Percentiles rank a stretch among this genome's conserved stretches.
These are phyloP conservation scores for Thuidium tamariscinum DNA, from an alignment of 225 moss, liverwort and hornwort species.

Conservation along the genomic window DNA sequence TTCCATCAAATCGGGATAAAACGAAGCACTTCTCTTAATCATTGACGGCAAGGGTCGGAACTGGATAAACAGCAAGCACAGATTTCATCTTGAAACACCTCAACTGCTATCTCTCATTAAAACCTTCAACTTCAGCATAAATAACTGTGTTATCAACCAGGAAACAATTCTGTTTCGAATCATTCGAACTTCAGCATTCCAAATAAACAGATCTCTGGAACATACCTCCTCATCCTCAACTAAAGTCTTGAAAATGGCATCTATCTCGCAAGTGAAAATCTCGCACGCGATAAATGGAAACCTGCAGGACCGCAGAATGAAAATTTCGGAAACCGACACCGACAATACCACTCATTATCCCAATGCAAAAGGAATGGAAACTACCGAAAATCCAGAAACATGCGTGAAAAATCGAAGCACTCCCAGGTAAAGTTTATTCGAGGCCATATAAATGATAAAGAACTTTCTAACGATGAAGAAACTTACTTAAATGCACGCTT, in stretches of 20 bases:
- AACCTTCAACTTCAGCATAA: not conserved
- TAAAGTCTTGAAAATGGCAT: constrained; percentile 92
- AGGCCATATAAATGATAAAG: not conserved
- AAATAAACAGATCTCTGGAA: not conserved
- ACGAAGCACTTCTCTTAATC: not conserved
- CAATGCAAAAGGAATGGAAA: not conserved
- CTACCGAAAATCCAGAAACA: not conserved
- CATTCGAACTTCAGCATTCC: not conserved
- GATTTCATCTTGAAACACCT: not conserved
- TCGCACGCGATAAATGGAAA: constrained; percentile 99
- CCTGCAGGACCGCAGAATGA: constrained; percentile 29
- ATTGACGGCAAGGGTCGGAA: not conserved
- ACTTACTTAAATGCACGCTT: constrained; percentile 98
- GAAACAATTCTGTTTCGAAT: not conserved
- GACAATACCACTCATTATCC: not conserved
- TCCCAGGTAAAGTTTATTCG: not conserved
- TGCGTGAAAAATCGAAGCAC: not conserved
- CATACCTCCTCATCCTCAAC: constrained; percentile 97
- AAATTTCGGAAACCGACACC: not conserved
- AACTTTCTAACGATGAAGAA: not conserved
- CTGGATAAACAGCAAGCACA: not conserved
- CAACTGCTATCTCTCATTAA: not conserved
- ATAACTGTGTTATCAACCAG: not conserved
- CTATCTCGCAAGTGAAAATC: constrained; percentile 95
- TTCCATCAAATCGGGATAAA: not conserved